These are phyloP conservation scores for Mortierella claussenii DNA, from an alignment of 192 early-diverging fungal species.

Conservation along the genomic window DNA sequence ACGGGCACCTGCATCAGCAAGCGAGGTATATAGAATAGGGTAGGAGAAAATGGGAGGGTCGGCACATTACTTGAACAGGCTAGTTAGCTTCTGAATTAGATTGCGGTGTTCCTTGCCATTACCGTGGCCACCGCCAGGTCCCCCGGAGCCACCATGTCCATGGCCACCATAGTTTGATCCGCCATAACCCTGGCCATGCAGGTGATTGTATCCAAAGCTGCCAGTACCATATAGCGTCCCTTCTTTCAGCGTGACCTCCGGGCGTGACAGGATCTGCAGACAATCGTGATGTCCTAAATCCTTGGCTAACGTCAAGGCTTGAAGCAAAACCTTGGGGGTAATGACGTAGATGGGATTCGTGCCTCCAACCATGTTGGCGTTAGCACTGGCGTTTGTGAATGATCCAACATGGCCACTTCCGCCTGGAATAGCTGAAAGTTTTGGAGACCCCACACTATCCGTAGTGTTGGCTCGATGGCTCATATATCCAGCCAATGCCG, in stretches of 20 bases:
- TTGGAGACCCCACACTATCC: constrained; percentile 27
- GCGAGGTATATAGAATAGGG: constrained; percentile 16
- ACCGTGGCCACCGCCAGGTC: constrained; percentile 8
- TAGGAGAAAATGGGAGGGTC: not conserved
- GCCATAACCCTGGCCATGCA: constrained; percentile 12
- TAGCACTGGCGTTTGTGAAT: constrained; percentile 46
- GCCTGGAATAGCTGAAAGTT: constrained; percentile 20
- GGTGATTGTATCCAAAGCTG: constrained; percentile 48
- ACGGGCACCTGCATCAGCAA: not conserved
- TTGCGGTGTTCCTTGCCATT: constrained; percentile 45
- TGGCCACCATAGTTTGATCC: constrained; percentile 10
- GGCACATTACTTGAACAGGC: constrained; percentile 33
- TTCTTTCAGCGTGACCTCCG: constrained; percentile 45
- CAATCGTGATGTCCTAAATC: constrained; percentile 44
- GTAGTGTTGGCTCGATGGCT: constrained; percentile 28
- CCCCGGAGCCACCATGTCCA: constrained; percentile 19
- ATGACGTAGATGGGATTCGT: constrained; percentile 43
- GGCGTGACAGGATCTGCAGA: constrained; percentile 40
- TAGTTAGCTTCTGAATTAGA: constrained; percentile 44
- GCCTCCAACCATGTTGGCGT: constrained; percentile 47
- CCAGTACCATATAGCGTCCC: constrained; percentile 49
- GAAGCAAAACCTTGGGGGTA: constrained; percentile 43
- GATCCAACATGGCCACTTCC: constrained; percentile 42
- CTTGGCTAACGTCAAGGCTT: constrained; percentile 44
- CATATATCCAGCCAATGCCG: constrained; percentile 39